Percentiles rank a stretch among this genome's conserved stretches.
Conservation (phyloP, 2,329 filamentous ascomycete species). For the Aspergillus chevalieri region DNA sequence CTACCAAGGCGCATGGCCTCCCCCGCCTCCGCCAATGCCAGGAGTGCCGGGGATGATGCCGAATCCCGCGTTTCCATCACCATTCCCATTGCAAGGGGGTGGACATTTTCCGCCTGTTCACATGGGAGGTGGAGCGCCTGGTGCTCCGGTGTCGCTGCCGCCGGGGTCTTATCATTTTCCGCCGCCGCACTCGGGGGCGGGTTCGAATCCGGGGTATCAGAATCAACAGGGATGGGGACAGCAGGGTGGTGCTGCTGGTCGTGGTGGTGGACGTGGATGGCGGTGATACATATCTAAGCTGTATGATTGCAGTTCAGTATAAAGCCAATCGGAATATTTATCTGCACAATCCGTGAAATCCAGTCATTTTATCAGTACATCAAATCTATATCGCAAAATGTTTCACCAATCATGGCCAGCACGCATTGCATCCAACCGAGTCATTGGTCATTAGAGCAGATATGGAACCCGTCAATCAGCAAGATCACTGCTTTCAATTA, state of each 20-base stretch:
- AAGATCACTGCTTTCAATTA: no score
- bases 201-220: conserved; percentile 12
- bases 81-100: conserved; percentile 15
- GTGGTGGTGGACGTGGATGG: conserved; percentile 12
- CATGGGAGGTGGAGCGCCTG: conserved; percentile 5
- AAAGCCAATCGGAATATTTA: no score
- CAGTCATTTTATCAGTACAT: no score
- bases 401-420: no score
- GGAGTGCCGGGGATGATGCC: conserved; percentile 7
- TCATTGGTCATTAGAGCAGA: no score
- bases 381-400: no score
- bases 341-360: no score
- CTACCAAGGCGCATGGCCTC: conserved; percentile 32
- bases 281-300: conserved; percentile 2
- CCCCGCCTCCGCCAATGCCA: conserved; percentile 26
- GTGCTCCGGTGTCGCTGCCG: conserved; percentile 16
- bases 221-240: conserved; percentile 9
- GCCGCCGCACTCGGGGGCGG: conserved; percentile 21
- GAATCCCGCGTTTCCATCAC: conserved; percentile 20
- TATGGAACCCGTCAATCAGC: no score
- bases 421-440: no score
- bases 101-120: conserved; percentile 18
- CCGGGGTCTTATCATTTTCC: conserved; percentile 29
- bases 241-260: background rate
- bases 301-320: no score